These are phyloP conservation scores for Suillus spraguei DNA, from an alignment of 768 basidiomycete species.

Conservation along the genomic window DNA sequence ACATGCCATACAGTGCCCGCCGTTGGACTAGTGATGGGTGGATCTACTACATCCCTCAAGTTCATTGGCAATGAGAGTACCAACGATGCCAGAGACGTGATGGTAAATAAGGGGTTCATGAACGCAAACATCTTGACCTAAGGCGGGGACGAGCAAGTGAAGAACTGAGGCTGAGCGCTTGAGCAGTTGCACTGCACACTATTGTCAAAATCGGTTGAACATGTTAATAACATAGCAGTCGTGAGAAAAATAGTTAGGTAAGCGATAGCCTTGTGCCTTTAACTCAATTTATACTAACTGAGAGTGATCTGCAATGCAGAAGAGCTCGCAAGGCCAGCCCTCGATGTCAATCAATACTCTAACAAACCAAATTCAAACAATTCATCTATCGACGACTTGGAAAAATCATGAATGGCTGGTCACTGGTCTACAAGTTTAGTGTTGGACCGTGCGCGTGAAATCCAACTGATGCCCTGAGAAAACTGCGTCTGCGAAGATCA, in stretches of 20 bases:
- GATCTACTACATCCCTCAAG: conserved; percentile 48
- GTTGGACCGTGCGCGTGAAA: background rate
- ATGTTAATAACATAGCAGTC: conserved; percentile 6
- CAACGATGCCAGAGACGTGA: conserved; percentile 21
- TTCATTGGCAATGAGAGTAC: conserved; percentile 36
- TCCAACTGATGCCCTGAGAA: conserved; percentile 6
- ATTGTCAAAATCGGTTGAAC: background rate
- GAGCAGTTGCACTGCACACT: background rate
- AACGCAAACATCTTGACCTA: conserved; percentile 16
- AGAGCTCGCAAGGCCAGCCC: no score
- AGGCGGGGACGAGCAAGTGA: background rate
- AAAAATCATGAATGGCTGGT: no score
- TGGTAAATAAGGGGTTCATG: conserved; percentile 25
- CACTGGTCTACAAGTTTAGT: no score
- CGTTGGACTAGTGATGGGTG: conserved; percentile 49
- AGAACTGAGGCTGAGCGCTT: background rate
- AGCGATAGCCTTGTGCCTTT: background rate
- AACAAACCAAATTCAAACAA: no score
- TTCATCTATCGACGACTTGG: no score
- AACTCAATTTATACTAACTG: background rate
- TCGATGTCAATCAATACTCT: no score
- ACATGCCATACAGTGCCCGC: conserved; percentile 45
- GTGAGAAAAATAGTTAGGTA: conserved; percentile 4
- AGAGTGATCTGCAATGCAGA: no score
- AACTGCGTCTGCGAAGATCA: background rate